Evolutionary conservation across 345 rosid species (phyloP), one percentile per base, ranked within the genome.

Genomic region (Populus deltoides): DNA sequence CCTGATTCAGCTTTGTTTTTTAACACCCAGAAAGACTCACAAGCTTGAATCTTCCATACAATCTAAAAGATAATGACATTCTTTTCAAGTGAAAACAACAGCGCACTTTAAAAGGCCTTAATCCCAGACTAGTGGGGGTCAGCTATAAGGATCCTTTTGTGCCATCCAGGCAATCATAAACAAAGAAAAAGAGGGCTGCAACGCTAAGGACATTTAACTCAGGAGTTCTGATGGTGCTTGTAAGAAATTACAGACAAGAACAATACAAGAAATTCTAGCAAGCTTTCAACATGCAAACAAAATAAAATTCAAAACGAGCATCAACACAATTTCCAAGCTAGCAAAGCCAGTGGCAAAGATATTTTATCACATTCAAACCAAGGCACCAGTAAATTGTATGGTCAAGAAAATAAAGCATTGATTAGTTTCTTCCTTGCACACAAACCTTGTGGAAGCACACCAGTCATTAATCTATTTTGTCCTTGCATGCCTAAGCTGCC

Each of bases 371-470:
- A 72, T 2, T 22, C 45, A 39, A 12, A 41, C 41, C 16, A 15
- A 66, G 7, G 63, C 27, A 57, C 29, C 27, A 8, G 63, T 9
- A 70, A 66, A 36, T 29, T 36, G 5, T 31, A 73, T 67, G 70
- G 45, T 25, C 49, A 68, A 16, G 49, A 77, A 33, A 25, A 22
- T 61, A 43, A 63, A 68, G 51, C 4, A 25, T 20, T 73, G 39
- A 79, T 66, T 59, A 29, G 18, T n/a, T 47, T 59, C 25, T 53
- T 20, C 57, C 65, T 43, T 27, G 38, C 66, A 76, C 3, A 11
- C 66, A 74, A 83, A 97, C 99, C 99, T 90, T 92, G 99, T 70
- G 97, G 93, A 86, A 94, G 92, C 74, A 93, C 88, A 74, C 92
- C 90, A 75, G 94, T 81, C 92, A 97, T 81, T 82, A 94, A 75